Percentiles rank a stretch among this genome's conserved stretches.
phyloP scores from a whole-genome alignment of 805 yeast genomes.

The Kodamaea restingae region DNA sequence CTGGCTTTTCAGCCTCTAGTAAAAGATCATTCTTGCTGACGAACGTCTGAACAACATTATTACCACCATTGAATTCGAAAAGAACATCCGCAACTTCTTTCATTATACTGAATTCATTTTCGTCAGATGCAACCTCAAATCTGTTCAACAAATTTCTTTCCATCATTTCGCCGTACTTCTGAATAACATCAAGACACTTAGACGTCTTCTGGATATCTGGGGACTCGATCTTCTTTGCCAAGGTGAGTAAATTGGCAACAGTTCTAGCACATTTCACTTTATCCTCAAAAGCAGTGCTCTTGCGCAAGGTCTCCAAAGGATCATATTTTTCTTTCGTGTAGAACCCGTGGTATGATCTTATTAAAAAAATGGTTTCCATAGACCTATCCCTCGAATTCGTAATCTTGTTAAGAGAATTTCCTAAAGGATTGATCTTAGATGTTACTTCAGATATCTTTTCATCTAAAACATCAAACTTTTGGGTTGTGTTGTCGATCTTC shows the following conservation, averaged over 20 bases:
- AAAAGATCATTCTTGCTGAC: constrained; percentile 76
- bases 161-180: constrained; percentile 70
- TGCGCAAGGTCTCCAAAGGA: constrained; percentile 56
- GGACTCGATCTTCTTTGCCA: constrained; percentile 62
- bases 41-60: constrained; percentile 75
- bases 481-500: constrained; percentile 43
- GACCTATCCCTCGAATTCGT: constrained; percentile 74
- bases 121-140: constrained; percentile 71
- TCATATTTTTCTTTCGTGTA: constrained; percentile 50
- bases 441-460: constrained; percentile 53
- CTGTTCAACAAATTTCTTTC: constrained; percentile 66
- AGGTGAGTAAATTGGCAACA: constrained; percentile 57
- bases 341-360: constrained; percentile 74
- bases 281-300: constrained; percentile 45
- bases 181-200: constrained; percentile 44
- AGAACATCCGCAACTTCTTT: constrained; percentile 71
- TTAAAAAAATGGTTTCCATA: constrained; percentile 63
- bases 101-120: constrained; percentile 66
- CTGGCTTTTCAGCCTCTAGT: constrained; percentile 37
- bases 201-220: constrained; percentile 46
- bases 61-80: constrained; percentile 79
- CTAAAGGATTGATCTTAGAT: constrained; percentile 61
- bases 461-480: constrained; percentile 50
- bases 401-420: constrained; percentile 61
- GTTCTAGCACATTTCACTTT: constrained; percentile 64